phyloP scores from a whole-genome alignment of 305 asterid genomes.

The Fraxinus ornus region DNA sequence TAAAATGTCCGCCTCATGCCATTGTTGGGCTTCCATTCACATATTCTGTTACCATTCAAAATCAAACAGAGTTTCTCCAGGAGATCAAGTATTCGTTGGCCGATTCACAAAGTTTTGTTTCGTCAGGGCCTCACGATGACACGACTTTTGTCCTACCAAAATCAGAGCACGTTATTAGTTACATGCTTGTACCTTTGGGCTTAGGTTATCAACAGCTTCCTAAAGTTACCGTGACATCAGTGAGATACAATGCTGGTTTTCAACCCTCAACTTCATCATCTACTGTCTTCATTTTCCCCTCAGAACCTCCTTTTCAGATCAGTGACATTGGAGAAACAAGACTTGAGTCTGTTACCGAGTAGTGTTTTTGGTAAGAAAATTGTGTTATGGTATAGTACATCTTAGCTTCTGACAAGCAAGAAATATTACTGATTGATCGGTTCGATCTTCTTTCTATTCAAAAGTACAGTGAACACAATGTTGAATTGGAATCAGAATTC shows the following conservation, averaged over 20 bases:
- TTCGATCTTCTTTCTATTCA: background rate
- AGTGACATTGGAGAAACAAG: constrained; percentile 26
- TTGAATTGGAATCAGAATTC: background rate
- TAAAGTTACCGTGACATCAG: constrained; percentile 60
- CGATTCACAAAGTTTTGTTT: constrained; percentile 83
- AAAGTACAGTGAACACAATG: background rate
- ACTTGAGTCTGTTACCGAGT: constrained; percentile 29
- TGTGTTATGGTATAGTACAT: background rate
- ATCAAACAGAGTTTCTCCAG: constrained; percentile 73
- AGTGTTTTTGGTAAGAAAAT: background rate
- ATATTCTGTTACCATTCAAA: constrained; percentile 52
- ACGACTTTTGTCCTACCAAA: constrained; percentile 68
- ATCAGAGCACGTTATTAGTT: constrained; percentile 54
- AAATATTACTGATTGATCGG: background rate
- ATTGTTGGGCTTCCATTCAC: constrained; percentile 71
- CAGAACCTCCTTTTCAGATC: constrained; percentile 55
- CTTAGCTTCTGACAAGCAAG: background rate
- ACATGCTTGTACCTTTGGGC: constrained; percentile 78
- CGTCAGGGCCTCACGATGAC: constrained; percentile 85
- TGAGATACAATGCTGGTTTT: constrained; percentile 70
- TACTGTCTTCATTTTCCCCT: constrained; percentile 74
- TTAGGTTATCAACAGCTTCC: constrained; percentile 88
- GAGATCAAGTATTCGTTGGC: constrained; percentile 78
- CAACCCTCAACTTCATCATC: constrained; percentile 71
- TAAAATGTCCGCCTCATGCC: constrained; percentile 82